Evolutionary conservation across 306 rosid genomes (phyloP).

Genomic region (Herpetospermum pedunculosum): DNA sequence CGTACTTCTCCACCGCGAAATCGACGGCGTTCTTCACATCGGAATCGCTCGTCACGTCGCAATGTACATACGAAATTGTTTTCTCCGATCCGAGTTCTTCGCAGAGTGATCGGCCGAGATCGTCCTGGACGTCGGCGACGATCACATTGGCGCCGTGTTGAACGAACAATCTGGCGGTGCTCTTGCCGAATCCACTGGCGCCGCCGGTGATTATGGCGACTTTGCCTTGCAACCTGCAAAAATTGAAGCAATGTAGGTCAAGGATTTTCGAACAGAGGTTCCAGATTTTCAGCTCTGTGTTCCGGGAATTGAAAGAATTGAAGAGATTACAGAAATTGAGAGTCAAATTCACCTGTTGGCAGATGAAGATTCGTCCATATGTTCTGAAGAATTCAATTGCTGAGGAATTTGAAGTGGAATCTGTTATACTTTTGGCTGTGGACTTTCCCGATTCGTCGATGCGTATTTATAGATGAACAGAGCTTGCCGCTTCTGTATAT

Average conservation of each 20-base stretch:
- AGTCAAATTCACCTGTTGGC: neutral
- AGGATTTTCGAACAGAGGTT: neutral
- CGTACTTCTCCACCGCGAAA: constrained; percentile 28
- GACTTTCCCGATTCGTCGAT: neutral
- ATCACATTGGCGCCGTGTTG: constrained; percentile 55
- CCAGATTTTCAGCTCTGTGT: neutral
- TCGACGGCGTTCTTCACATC: constrained; percentile 42
- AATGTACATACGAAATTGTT: constrained; percentile 26
- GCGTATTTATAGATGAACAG: neutral
- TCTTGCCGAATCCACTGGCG: constrained; percentile 62
- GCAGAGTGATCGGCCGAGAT: constrained; percentile 37
- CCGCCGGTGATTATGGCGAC: constrained; percentile 75
- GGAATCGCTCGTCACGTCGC: constrained; percentile 43
- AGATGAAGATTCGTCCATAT: neutral
- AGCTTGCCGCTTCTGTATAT: neutral
- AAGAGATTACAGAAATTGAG: neutral
- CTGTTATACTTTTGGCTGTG: neutral
- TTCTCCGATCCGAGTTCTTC: constrained; percentile 10
- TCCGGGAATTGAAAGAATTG: neutral
- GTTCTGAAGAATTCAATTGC: neutral
- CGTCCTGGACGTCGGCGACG: constrained; percentile 60
- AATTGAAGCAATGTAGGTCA: neutral
- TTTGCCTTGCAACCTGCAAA: constrained; percentile 47
- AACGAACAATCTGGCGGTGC: constrained; percentile 40
- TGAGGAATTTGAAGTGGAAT: neutral